Evolutionary conservation across 2,329 filamentous ascomycete genomes (phyloP).

Genomic region (Lecanoromycetidae sp.): DNA sequence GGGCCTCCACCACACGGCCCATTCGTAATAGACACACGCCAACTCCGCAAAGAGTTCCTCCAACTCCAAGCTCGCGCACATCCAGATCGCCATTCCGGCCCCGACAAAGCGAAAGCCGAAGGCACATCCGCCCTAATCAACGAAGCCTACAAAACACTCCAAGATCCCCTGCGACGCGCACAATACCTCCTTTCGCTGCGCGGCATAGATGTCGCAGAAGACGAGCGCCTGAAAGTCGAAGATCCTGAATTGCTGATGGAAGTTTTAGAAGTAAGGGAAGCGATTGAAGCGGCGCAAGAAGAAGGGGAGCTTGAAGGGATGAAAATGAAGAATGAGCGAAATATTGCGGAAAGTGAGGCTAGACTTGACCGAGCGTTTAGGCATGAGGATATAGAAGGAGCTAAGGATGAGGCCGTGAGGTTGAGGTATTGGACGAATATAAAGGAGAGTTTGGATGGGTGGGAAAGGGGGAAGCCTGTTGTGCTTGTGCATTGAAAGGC

Average conservation of each 20-base stretch:
- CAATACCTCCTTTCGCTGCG: slow-evolving; percentile 65
- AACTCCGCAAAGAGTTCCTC: slow-evolving; percentile 74
- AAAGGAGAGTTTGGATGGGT: slow-evolving; percentile 63
- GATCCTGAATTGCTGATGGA: slow-evolving; percentile 61
- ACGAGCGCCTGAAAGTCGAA: slow-evolving; percentile 57
- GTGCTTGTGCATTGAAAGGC: slow-evolving; percentile 40
- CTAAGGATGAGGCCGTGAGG: slow-evolving; percentile 59
- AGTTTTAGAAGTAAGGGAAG: slow-evolving; percentile 68
- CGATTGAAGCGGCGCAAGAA: slow-evolving; percentile 55
- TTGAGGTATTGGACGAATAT: slow-evolving; percentile 89
- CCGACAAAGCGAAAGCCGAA: slow-evolving; percentile 47
- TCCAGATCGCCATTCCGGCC: slow-evolving; percentile 37
- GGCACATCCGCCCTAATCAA: slow-evolving; percentile 75
- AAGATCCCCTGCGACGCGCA: slow-evolving; percentile 66
- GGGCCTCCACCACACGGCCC: slow-evolving; percentile 67
- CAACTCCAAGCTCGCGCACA: slow-evolving; percentile 53
- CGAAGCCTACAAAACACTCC: slow-evolving; percentile 77
- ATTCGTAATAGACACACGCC: slow-evolving; percentile 60
- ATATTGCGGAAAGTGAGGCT: slow-evolving; percentile 53
- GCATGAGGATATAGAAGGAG: slow-evolving; percentile 51
- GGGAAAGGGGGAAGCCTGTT: slow-evolving; percentile 65
- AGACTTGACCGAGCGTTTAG: slow-evolving; percentile 54
- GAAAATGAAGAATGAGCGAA: slow-evolving; percentile 52
- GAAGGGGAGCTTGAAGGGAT: slow-evolving; percentile 54
- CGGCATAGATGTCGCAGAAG: slow-evolving; percentile 65